These are phyloP conservation scores for Golubevia pallescens DNA, from an alignment of 1,284 basidiomycete genomes.

Conservation along the genomic window DNA sequence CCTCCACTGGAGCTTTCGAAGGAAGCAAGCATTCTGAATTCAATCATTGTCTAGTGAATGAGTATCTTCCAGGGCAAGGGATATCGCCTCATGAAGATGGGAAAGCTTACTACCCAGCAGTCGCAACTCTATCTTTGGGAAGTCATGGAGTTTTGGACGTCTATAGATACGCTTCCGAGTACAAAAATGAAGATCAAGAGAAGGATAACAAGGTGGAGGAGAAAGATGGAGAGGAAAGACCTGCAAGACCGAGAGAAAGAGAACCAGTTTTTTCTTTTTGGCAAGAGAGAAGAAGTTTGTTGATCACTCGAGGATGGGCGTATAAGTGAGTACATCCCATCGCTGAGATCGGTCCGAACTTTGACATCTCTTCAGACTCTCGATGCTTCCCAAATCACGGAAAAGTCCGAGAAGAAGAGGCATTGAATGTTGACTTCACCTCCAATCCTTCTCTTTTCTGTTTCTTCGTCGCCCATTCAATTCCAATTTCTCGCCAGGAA, in stretches of 20 bases:
- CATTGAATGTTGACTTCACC: neutral
- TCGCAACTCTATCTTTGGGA: conserved; percentile 85
- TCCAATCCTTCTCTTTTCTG: neutral
- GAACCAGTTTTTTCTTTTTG: conserved; percentile 49
- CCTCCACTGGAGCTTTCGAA: conserved; percentile 70
- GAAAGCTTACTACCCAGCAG: conserved; percentile 82
- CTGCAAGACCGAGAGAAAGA: conserved; percentile 31
- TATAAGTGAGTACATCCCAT: conserved; percentile 32
- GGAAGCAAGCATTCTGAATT: conserved; percentile 73
- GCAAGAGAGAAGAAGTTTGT: conserved; percentile 54
- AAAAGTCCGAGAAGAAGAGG: neutral
- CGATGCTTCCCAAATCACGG: neutral
- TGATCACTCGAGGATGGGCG: conserved; percentile 45
- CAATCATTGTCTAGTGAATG: conserved; percentile 86
- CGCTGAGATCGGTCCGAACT: neutral
- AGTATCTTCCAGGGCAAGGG: conserved; percentile 87
- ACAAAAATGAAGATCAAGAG: conserved; percentile 3
- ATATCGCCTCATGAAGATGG: conserved; percentile 86
- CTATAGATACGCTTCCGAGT: conserved; percentile 71
- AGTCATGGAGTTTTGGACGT: conserved; percentile 85
- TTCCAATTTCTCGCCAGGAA: conserved; percentile 11
- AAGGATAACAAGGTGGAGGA: conserved; percentile 10
- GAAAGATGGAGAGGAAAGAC: conserved; percentile 23
- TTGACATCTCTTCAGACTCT: neutral
- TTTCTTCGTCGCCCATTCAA: no score